Percentiles rank a stretch among this genome's conserved stretches.
Conservation (phyloP, 2,329 filamentous ascomycete species). For the Fusarium circinatum region DNA sequence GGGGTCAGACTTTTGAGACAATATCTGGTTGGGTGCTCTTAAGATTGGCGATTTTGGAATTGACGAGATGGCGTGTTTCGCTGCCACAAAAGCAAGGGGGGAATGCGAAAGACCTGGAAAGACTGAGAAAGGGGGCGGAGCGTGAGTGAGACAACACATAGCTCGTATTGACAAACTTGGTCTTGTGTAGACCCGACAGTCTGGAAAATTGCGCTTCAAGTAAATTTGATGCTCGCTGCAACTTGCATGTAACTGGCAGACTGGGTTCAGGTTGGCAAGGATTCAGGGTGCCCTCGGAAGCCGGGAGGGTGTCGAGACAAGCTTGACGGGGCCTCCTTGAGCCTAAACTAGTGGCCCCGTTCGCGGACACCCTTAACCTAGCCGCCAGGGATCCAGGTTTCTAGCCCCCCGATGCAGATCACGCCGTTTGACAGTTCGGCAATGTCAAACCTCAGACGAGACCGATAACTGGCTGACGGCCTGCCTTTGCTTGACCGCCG, state of each 20-base stretch:
- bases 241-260: conserved; percentile 34
- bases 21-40: conserved; percentile 30
- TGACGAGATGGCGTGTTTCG: conserved; percentile 18
- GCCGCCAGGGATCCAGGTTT: conserved; percentile 42
- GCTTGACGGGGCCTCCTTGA: conserved; percentile 34
- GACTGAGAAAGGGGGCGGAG: conserved; percentile 26
- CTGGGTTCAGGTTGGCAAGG: conserved; percentile 32
- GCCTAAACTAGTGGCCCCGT: conserved; percentile 41
- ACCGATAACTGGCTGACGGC: conserved; percentile 13
- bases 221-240: conserved; percentile 44
- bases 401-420: conserved; percentile 45
- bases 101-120: conserved; percentile 24
- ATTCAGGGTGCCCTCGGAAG: conserved; percentile 21
- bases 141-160: conserved; percentile 31
- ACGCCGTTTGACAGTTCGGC: conserved; percentile 46
- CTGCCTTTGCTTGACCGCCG: neutral
- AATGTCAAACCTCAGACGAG: conserved; percentile 33
- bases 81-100: conserved; percentile 25
- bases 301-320: conserved; percentile 41
- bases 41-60: conserved; percentile 39
- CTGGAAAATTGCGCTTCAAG: conserved; percentile 50
- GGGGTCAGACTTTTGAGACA: conserved; percentile 22
- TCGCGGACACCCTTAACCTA: conserved; percentile 36
- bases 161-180: conserved; percentile 40
- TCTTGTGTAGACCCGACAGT: conserved; percentile 48